Conservation (phyloP, 179 eudicot genomes). For the Drosera spatulata region DNA sequence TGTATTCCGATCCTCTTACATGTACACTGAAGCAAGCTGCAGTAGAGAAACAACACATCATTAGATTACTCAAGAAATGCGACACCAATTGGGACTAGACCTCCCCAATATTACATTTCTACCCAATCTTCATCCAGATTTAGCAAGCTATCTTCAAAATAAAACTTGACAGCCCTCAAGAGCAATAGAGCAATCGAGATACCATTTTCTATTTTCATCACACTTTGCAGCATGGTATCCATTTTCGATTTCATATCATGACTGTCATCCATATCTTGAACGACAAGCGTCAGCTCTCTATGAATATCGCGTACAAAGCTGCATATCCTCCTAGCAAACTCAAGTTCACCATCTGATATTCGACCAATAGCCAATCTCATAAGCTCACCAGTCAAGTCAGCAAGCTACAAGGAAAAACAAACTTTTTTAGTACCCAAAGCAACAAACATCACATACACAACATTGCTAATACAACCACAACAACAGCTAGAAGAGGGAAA, state of each 20-base stretch:
- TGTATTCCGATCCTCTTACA: slow-evolving; percentile 91
- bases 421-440: background rate
- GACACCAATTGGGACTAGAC: no score
- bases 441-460: no score
- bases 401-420: slow-evolving; percentile 35
- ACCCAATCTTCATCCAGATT: no score
- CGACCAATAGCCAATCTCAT: slow-evolving; percentile 95
- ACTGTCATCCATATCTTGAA: slow-evolving; percentile 71
- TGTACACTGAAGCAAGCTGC: slow-evolving; percentile 91
- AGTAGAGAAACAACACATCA: slow-evolving; percentile 9
- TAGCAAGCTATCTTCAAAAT: no score
- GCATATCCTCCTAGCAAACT: slow-evolving; percentile 79
- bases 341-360: slow-evolving; percentile 91
- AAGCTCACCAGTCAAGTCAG: slow-evolving; percentile 94
- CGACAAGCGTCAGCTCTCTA: slow-evolving; percentile 67
- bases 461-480: no score
- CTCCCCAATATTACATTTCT: no score
- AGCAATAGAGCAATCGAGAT: slow-evolving; percentile 11
- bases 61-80: background rate
- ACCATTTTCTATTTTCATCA: slow-evolving; percentile 93
- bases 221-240: slow-evolving; percentile 94
- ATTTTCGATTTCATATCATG: slow-evolving; percentile 79
- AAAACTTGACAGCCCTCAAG: background rate
- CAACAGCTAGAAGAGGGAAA: no score
- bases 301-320: slow-evolving; percentile 74